Evolutionary conservation across 306 rosid genomes (phyloP), one percentile per base, ranked within the genome.

Genomic region (Begonia fuchsioides): DNA sequence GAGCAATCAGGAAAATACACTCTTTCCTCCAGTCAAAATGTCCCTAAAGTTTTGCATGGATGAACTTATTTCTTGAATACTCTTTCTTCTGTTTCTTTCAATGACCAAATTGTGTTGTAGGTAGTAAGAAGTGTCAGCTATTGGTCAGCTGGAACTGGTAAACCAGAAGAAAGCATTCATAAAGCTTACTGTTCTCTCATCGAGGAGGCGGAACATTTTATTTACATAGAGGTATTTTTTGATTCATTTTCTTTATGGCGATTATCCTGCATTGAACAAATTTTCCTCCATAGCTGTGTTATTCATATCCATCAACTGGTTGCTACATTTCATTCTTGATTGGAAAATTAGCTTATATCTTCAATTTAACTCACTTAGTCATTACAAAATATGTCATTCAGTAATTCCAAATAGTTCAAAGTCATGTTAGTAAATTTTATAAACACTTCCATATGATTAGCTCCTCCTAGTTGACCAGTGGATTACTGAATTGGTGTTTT

Each of bases 71-170:
- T 11, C 9, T 35, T 15, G 15, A 15, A 45, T 43, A 45, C 43
- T 18, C 13, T 44, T 45, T 45, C 49, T 49, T 13, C 44, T 17
- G 47, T n/a, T n/a, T 41, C 3, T n/a, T 41, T 41, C 3, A 41
- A 41, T 41, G 12, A 26, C 5, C 7, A 10, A 41, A 10, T 32
- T 38, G 20, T 53, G 52, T 38, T 63, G 16, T 51, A 72, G 78
- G 52, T 73, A 10, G 19, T 68, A 0, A 64, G 75, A 73, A 73
- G 79, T 61, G 72, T 57, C 49, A 64, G 79, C 72, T 75, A 64
- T 46, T 73, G 72, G 79, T 73, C 79, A 35, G 75, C 79, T 40
- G 79, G 79, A 53, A 60, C 72, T 13, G 65, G 75, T 53, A 66
- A 73, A 53, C 64, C 79, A 6, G 79, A 73, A 61, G 79, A 66